Evolutionary conservation across 108 stramenopile species (phyloP), one percentile per base, ranked within the genome.

Genomic region (Schizochytrium sp.): DNA sequence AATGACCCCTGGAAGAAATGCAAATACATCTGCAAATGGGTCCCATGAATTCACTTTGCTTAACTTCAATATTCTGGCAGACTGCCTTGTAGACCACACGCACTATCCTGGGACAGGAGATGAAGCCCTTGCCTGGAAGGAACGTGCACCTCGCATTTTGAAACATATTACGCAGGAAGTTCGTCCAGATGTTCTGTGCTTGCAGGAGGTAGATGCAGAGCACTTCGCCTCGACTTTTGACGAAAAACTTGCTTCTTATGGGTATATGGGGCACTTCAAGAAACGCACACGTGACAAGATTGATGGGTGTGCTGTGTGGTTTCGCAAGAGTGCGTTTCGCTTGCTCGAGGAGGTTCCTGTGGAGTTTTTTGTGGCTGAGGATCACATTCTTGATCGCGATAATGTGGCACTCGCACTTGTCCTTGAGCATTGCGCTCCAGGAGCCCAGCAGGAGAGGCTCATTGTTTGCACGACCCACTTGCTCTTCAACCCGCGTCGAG

Each of bases 291-390:
- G 87, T 46, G 87, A 42, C 56, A 91, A 91, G 57, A 38, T n/a
- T 40, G 91, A 91, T 59, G 91, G 91, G n/a, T 91, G 91, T 44
- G 90, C 91, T 3, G 89, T 91, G 3, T 91, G 89, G 46, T 90
- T 91, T 15, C 87, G 46, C 41, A 73, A 47, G 28, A 44, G 47
- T 3, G 49, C 76, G 10, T 56, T 91, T 45, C n/a, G 5, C 4
- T 4, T 91, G 28, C 73, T 91, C 4, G 89, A 89, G 44, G 44
- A 46, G 50, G 87, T 89, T 46, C 41, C 72, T 10, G 89, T 91
- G 40, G 56, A 55, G 90, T 91, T 89, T 76, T 55, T 46, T 28
- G 19, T 88, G 42, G 87, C 89, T 17, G 91, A 89, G 2, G 56
- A 83, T 45, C 89, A 89, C 44, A 46, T 91, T 40, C 89, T 91